Evolutionary conservation across 208 protist genomes (phyloP).

Genomic region (Trichomonas vaginalis): DNA sequence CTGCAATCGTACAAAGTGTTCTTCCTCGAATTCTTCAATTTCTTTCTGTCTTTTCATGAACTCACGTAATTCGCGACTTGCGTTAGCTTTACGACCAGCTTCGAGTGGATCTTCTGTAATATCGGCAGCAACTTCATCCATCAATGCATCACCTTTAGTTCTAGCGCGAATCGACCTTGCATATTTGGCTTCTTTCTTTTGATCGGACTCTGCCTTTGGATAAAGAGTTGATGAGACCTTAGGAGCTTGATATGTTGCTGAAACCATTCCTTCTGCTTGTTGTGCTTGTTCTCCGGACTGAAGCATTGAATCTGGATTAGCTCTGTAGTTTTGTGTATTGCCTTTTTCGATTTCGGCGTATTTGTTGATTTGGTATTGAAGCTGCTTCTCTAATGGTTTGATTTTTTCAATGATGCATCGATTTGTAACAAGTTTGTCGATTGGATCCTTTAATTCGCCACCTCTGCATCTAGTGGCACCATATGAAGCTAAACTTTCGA

Average conservation of each 20-base stretch:
- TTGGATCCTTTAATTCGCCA: too few relatives aligned
- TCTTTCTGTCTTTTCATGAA: neutral
- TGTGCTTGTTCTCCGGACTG: too few relatives aligned
- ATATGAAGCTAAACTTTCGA: neutral
- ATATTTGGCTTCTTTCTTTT: neutral
- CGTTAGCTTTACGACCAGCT: neutral
- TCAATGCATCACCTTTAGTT: neutral
- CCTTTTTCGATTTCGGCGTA: neutral
- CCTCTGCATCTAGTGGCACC: neutral
- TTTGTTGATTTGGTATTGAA: neutral
- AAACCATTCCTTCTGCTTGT: neutral
- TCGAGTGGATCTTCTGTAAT: neutral
- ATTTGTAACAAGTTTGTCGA: neutral
- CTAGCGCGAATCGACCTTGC: neutral
- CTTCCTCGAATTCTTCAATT: conserved; percentile 13
- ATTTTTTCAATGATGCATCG: neutral
- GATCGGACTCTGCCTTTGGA: neutral
- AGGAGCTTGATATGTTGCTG: neutral
- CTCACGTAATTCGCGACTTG: neutral
- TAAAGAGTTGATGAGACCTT: neutral
- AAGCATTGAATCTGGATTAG: neutral
- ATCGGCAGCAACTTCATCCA: neutral
- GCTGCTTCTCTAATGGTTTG: neutral
- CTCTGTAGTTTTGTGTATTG: neutral
- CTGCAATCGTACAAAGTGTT: neutral